Evolutionary conservation across 345 rosid species (phyloP), one percentile per base, ranked within the genome.

Genomic region (Fremontodendron californicum): DNA sequence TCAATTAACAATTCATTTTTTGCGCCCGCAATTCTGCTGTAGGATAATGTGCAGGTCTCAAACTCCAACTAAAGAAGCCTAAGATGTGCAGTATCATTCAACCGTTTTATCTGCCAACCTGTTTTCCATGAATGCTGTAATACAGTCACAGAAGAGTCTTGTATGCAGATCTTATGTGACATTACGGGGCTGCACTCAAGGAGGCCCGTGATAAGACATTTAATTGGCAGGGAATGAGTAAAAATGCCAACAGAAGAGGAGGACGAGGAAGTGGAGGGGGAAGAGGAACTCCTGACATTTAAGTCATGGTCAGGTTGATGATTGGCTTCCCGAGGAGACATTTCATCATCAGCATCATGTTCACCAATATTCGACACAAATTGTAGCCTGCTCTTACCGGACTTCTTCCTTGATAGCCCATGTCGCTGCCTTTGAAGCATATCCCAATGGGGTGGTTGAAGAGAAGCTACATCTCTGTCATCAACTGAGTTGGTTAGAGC

Each of bases 381-480:
- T 67, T 93, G 99, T 27, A 95, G 91, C 82, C 98, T 89, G 83
- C 98, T 95, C 85, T 95, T 95, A 55, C 95, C 98, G 6, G 96
- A 95, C 75, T 89, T 95, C 86, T 95, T 95, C 81, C 90, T 88
- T 1, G 86, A 70, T 19, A 90, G 71, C 25, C 87, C 87, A 18
- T 76, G 95, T 21, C 92, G 85, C 70, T 89, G 96, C 84, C 89
- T 90, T 55, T 87, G 90, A 78, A 89, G 86, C 75, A 83, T 82
- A 77, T 92, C 94, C 89, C 89, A 89, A 52, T 84, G 85, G 4
- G 84, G 81, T 23, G 90, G 75, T 8, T 85, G 84, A 74, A 87
- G 83, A 54, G 87, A 82, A 60, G 86, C 78, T 43, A 82, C 83
- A 74, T 87, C 94, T 83, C 90, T 83, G 35, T 88, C 96, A 46